Percentiles rank a stretch among this genome's conserved stretches.
phyloP scores from a whole-genome alignment of 1,284 basidiomycete genomes.

The Ustilago vetiveriae region DNA sequence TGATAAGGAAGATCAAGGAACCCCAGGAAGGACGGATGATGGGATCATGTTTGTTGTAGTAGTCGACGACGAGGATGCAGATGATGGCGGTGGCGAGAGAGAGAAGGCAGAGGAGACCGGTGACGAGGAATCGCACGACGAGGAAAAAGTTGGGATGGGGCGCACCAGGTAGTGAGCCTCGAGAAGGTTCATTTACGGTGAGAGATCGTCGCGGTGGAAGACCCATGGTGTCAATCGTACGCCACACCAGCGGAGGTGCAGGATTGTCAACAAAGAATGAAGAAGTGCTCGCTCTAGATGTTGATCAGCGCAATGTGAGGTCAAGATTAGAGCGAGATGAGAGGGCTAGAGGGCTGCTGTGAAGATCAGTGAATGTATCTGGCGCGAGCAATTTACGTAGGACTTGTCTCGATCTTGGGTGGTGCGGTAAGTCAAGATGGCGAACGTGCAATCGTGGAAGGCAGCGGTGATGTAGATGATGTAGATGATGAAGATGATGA shows the following conservation, averaged over 20 bases:
- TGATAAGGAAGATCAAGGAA: constrained; percentile 67
- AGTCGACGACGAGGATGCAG: constrained; percentile 62
- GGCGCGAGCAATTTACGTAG: no score
- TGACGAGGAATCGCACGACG: constrained; percentile 60
- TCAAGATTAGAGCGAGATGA: no score
- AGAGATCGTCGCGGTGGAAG: constrained; percentile 58
- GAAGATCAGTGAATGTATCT: no score
- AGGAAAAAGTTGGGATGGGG: constrained; percentile 62
- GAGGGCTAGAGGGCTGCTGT: no score
- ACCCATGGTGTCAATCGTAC: constrained; percentile 46
- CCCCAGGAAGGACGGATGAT: constrained; percentile 68
- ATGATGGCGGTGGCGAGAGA: constrained; percentile 62
- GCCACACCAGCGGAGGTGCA: no score
- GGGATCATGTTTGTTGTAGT: constrained; percentile 66
- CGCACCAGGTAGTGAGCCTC: constrained; percentile 37
- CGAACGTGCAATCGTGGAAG: no score
- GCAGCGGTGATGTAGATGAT: no score
- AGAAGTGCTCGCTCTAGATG: no score
- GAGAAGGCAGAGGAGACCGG: constrained; percentile 59
- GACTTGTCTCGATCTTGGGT: no score
- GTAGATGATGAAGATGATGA: constrained; percentile 9
- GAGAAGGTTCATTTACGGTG: constrained; percentile 46
- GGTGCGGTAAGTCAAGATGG: no score
- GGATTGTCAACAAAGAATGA: no score
- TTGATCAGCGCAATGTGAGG: no score